A percentile compares a stretch with the other conserved stretches of the same genome.
phyloP scores from a whole-genome alignment of 2,329 filamentous ascomycete species.

The Sporothrix luriei region DNA sequence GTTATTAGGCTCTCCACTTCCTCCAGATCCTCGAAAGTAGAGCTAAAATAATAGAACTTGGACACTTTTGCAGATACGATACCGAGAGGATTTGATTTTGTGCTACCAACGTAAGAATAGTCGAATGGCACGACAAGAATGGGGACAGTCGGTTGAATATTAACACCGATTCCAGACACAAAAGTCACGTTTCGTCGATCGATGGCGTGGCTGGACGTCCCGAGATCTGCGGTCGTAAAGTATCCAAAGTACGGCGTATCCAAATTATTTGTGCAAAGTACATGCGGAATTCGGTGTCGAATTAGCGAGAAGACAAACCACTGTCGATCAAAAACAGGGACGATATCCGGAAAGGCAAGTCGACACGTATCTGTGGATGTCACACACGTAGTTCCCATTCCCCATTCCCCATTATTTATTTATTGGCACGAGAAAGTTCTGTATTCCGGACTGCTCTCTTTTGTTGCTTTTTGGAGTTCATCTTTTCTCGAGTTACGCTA shows the following conservation, averaged over 20 bases:
- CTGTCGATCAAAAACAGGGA: constrained; percentile 14
- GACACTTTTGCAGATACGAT: too few relatives aligned
- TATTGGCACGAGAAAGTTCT: too few relatives aligned
- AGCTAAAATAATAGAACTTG: too few relatives aligned
- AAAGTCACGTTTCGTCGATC: not conserved
- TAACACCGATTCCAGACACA: not conserved
- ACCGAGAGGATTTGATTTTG: too few relatives aligned
- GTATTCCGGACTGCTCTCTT: not conserved
- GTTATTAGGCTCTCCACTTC: not conserved
- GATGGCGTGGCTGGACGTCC: not conserved
- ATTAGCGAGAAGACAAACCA: not conserved
- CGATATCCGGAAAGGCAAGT: not conserved
- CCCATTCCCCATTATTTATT: too few relatives aligned
- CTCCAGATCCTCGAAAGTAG: too few relatives aligned
- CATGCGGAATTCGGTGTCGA: constrained; percentile 1
- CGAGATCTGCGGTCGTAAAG: not conserved
- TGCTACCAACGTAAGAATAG: not conserved
- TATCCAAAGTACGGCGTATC: not conserved
- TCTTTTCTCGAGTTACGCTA: not conserved
- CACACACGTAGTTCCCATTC: too few relatives aligned
- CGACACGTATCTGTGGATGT: too few relatives aligned
- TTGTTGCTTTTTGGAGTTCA: not conserved
- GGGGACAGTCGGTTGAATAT: not conserved
- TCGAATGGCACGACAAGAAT: not conserved
- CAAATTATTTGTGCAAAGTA: not conserved